Conservation (phyloP, 345 rosid species). For the Hypericum perforatum region DNA sequence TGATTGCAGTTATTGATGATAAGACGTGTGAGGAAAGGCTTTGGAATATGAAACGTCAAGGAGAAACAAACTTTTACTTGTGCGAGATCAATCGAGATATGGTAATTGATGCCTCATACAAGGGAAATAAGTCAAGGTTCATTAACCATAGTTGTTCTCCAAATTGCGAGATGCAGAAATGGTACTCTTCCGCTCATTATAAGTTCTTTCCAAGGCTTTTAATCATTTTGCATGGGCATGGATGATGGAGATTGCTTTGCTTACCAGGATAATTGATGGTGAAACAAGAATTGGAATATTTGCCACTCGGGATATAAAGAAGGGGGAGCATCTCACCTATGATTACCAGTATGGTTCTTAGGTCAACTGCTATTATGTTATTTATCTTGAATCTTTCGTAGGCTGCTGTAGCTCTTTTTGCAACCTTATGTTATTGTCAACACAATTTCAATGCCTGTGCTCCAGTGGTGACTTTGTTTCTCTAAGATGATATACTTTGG, state of each 20-base stretch:
- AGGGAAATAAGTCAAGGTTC: conserved; percentile 94
- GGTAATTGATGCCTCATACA: conserved; percentile 95
- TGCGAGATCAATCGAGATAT: conserved; percentile 86
- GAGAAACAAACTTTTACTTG: conserved; percentile 84
- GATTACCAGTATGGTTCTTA: conserved; percentile 77
- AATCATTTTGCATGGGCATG: conserved; percentile 7
- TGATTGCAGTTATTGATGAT: conserved; percentile 73
- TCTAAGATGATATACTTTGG: not conserved
- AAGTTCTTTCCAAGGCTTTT: conserved; percentile 10
- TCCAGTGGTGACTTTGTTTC: no score
- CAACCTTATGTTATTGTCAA: not conserved
- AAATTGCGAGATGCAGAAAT: conserved; percentile 97
- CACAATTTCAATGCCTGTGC: no score
- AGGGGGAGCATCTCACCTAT: conserved; percentile 87
- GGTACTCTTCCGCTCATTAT: conserved; percentile 36
- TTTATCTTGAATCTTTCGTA: not conserved
- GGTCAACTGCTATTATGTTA: conserved; percentile 8
- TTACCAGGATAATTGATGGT: conserved; percentile 81
- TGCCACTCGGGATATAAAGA: conserved; percentile 59
- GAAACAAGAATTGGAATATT: conserved; percentile 94
- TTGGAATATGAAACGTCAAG: conserved; percentile 68
- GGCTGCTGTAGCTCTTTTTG: not conserved
- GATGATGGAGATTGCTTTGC: conserved; percentile 1
- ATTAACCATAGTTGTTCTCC: conserved; percentile 93
- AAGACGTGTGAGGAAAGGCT: conserved; percentile 93